Evolutionary conservation across 371 early-diverging fungal species (phyloP).

Genomic region (Blyttiomyces sp.): DNA sequence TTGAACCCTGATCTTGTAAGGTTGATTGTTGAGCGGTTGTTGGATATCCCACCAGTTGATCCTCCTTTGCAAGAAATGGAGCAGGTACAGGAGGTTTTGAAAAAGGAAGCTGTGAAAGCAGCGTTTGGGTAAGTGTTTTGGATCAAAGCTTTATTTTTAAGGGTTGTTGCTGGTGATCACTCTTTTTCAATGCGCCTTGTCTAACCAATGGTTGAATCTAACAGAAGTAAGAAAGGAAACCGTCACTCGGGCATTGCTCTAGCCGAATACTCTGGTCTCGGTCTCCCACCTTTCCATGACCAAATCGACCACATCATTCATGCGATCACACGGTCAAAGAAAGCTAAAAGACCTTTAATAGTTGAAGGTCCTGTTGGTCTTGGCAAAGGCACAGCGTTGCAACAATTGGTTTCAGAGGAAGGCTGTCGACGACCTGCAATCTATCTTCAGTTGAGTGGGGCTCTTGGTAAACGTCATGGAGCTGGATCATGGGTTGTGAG

Average conservation of each 20-base stretch:
- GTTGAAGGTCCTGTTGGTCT: conserved; percentile 35
- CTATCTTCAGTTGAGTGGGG: conserved; percentile 23
- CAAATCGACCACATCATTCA: conserved; percentile 29
- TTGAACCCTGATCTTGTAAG: conserved; percentile 3
- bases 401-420: conserved; percentile 16
- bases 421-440: conserved; percentile 24
- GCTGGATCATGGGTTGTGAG: conserved; percentile 7
- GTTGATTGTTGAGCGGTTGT: conserved; percentile 8
- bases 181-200: too few relatives aligned
- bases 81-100: conserved; percentile 6
- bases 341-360: conserved; percentile 18
- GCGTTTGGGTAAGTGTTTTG: conserved; percentile 2
- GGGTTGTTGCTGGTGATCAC: background rate
- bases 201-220: background rate
- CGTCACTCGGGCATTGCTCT: conserved; percentile 4
- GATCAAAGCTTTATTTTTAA: background rate
- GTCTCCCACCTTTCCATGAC: conserved; percentile 24
- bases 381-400: conserved; percentile 31
- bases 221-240: background rate
- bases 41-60: conserved; percentile 5
- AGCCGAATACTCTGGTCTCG: conserved; percentile 3
- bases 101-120: conserved; percentile 1
- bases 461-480: conserved; percentile 25
- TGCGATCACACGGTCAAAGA: conserved; percentile 18
- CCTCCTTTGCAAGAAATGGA: conserved; percentile 13